phyloP scores from a whole-genome alignment of 2,329 filamentous ascomycete species.

The Sclerotinia nivalis region DNA sequence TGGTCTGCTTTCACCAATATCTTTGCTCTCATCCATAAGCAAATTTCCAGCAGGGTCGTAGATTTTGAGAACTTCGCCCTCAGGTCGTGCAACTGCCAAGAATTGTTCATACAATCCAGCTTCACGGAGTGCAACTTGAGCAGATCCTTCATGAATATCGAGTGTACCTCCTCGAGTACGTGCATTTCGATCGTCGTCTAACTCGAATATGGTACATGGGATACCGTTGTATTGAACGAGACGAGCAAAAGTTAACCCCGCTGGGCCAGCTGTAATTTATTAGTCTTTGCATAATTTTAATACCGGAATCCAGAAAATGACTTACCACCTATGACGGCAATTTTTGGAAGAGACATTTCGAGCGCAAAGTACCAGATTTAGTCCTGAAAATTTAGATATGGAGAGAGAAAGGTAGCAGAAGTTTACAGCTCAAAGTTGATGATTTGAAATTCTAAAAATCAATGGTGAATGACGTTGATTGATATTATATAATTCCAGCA shows the following conservation, averaged over 20 bases:
- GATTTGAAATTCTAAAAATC: neutral
- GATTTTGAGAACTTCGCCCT: conserved; percentile 33
- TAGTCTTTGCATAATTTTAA: neutral
- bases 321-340: conserved; percentile 15
- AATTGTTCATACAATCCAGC: conserved; percentile 38
- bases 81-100: conserved; percentile 30
- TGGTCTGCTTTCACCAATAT: conserved; percentile 27
- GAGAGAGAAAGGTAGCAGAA: neutral
- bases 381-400: neutral
- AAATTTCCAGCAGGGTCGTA: conserved; percentile 36
- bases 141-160: conserved; percentile 46
- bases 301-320: conserved; percentile 44
- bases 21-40: conserved; percentile 29
- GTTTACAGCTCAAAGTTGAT: neutral
- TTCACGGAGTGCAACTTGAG: conserved; percentile 38
- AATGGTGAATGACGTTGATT: neutral
- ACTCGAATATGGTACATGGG: conserved; percentile 38
- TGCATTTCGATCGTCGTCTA: conserved; percentile 30
- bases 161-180: conserved; percentile 45
- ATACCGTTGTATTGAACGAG: conserved; percentile 39
- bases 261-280: conserved; percentile 40
- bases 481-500: conserved; percentile 3
- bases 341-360: conserved; percentile 13
- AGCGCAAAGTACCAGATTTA: too few species aligned
- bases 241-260: conserved; percentile 40